Conservation (phyloP, 192 early-diverging fungal genomes). For the Coemansia sp. region DNA sequence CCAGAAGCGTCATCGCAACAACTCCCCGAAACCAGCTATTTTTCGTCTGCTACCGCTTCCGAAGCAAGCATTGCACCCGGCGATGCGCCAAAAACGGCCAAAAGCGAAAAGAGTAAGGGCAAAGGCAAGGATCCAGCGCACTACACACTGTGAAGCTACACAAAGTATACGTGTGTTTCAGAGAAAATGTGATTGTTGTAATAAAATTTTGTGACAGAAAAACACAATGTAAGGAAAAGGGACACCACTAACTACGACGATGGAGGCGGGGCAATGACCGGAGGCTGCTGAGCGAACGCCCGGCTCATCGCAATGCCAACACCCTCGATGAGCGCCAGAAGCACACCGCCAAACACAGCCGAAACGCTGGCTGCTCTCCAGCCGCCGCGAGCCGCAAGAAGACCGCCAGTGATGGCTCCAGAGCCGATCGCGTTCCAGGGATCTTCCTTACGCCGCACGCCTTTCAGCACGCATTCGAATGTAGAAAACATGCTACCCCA, state of each 20-base stretch:
- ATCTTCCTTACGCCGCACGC: constrained; percentile 97
- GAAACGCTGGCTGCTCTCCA: constrained; percentile 75
- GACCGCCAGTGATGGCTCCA: constrained; percentile 92
- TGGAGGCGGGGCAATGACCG: constrained; percentile 51
- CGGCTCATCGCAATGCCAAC: constrained; percentile 77
- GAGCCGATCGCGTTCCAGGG: constrained; percentile 96
- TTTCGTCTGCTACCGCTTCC: not conserved
- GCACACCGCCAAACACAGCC: constrained; percentile 88
- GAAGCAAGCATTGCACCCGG: not conserved
- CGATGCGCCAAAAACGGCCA: not conserved
- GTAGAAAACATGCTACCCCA: constrained; percentile 99
- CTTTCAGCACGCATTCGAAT: constrained; percentile 92
- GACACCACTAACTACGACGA: constrained; percentile 19
- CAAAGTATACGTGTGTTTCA: not conserved
- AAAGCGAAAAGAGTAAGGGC: constrained; percentile 7
- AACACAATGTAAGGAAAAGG: not conserved
- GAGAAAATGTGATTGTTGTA: not conserved
- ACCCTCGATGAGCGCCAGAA: constrained; percentile 96
- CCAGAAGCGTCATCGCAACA: not conserved
- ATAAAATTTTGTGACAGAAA: not conserved
- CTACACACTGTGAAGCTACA: constrained; percentile 8
- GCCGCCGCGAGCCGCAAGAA: constrained; percentile 84
- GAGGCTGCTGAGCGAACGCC: constrained; percentile 63
- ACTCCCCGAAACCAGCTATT: not conserved
- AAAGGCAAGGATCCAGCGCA: constrained; percentile 43